Base-by-base conservation (phyloP, 2,329 filamentous ascomycete genomes). In the Arachnopeziza araneosa region DNA sequence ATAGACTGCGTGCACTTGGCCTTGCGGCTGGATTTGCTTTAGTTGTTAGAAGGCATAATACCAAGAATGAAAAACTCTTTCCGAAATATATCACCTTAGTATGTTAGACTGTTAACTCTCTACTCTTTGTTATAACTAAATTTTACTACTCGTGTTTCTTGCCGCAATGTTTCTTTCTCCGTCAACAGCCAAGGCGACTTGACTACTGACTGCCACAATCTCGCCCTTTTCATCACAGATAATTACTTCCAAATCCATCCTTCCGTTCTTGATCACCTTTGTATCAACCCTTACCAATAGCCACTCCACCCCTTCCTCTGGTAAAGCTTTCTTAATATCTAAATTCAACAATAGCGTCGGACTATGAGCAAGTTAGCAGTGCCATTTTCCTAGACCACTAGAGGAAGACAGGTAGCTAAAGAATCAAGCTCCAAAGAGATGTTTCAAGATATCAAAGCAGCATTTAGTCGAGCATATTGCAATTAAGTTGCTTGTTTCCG, bases 251-350 rank as follows among this genome's bases (percentile, higher is more conserved):
- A 92, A 69, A 75, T 96, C 91, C 70, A 90, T 86, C 60, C 88
- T 78, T 1, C 90, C 90, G 64, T 91, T 86, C 65, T 79, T 80
- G 50, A 93, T 83, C 72, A 80, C 76, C 74, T 90, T 92, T 4
- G 85, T 79, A 58, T 82, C 79, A 14, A 87, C 79, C 32, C 89
- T 79, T 50, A 86, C 77, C 67, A 87, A 87, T 57, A 96, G 70
- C 86, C 88, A 95, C 71, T 90, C 85, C 1, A 84, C 83, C 0
- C 90, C 90, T 50, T 83, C 82, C 3, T 76, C 74, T 0, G 89
- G 89, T 52, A 96, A 71, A 7, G 79, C 72, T 71, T 88, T 90
- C 77, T 93, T 95, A 49, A 92, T 77, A 63, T 96, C 90, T 23
- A 96, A 68, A 70, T 90, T 91, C 70, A 95, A 74, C 21, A 86